Base-by-base conservation (phyloP, 177 flowering plant genomes). In the Telopea speciosissima region DNA sequence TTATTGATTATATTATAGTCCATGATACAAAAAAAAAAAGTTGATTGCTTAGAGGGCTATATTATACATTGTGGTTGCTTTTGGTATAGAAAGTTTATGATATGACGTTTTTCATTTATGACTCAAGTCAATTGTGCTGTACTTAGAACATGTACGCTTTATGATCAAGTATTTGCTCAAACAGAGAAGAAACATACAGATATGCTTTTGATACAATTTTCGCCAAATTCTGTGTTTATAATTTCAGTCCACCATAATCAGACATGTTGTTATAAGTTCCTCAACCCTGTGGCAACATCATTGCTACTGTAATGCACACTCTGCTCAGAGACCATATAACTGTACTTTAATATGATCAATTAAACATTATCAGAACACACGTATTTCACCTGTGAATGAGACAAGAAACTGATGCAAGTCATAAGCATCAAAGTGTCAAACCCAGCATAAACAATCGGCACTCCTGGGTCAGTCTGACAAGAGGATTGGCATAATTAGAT, bases 371-470 rank as follows among this genome's bases (percentile, higher is more conserved):
- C 24, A 26, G 24, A 63, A 62, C 23, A 59, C 33, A 36, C 66
- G 19, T 61, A 36, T 42, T 74, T 77, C 59, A 92, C 98, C 97
- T 95, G 99, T 42, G 97, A 71, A 78, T 91, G 99, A 67, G 99
- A 95, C 65, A 92, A 70, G 77, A 62, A 92, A 76, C 99, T 92
- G 79, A 95, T 83, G 85, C 95, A 92, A 60, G 94, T 88, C 58
- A 98, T 95, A 72, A 95, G 95, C 98, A 95, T 95, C 16, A 92
- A 76, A 75, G 87, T 83, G 63, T 98, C 98, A 81, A 95, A 95
- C 68, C 99, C 99, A 81, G 97, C 92, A 82, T 95, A 93, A n/a
- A 93, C 98, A 66, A 87, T 72, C 3, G 99, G 99, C 65, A 95
- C 97, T 9, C 97, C 97, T 24, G 99, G 99, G 72, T 95, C 99